Conservation (phyloP, 73 alveolate genomes). For the Paramecium sexaurelia region DNA sequence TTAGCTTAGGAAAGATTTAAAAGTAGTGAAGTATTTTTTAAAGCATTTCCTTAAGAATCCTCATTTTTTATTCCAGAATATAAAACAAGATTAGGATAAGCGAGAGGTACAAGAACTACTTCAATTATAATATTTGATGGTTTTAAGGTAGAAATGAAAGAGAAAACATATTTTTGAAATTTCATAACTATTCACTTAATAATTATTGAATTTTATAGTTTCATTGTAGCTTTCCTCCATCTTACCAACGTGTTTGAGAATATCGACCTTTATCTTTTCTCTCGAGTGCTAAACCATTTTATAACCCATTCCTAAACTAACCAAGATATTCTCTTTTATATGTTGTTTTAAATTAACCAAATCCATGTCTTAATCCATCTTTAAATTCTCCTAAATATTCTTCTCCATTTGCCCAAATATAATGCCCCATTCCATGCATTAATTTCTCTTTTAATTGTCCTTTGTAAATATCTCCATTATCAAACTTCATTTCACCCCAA, state of each 20-base stretch:
- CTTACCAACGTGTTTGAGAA: too few relatives aligned
- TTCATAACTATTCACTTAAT: not conserved
- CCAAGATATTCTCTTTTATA: not conserved
- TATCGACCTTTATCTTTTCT: not conserved
- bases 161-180: not conserved
- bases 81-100: not conserved
- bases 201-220: not conserved
- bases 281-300: not conserved
- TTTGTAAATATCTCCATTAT: not conserved
- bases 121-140: not conserved
- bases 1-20: not conserved
- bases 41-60: not conserved
- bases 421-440: slow-evolving; percentile 68
- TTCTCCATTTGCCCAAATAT: slow-evolving; percentile 54
- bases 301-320: not conserved
- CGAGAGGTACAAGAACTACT: slow-evolving; percentile 13
- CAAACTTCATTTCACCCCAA: slow-evolving; percentile 65
- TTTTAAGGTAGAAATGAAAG: not conserved
- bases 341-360: not conserved
- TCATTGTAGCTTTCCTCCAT: too few relatives aligned
- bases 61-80: not conserved
- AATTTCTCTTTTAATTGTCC: slow-evolving; percentile 37
- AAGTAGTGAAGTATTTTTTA: not conserved
- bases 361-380: not conserved
- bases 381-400: not conserved